Base-by-base conservation (phyloP, 768 basidiomycete species). In the Antrodiella citrinella region DNA sequence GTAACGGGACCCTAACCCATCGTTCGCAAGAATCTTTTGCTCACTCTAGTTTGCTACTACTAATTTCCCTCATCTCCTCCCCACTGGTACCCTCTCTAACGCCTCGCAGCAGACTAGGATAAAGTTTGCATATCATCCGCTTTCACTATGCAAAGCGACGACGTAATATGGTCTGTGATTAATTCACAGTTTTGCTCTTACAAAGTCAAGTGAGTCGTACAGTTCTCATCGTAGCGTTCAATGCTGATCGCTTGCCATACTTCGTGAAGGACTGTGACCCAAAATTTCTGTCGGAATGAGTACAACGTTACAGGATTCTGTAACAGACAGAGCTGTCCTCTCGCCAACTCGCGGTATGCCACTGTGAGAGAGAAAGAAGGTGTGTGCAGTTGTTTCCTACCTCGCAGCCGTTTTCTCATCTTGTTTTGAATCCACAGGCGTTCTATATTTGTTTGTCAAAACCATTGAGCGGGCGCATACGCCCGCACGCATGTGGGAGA, bases 281-380 rank as follows among this genome's bases (percentile, higher is more conserved):
- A 98, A 69, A 97, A 96, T 65, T 98, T 99, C 71, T 98, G 96
- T 70, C 76, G 94, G 48, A 99, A 99, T 67, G 92, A 96, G 70
- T 97, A 96, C 74, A 99, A 99, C 67, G 86, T 97, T 22, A 94
- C 94, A 10, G 96, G 96, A 19, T 76, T 98, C 57, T 99, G 96
- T 69, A 91, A 81, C 62, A 74, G 94, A 50, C 91, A 94, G 61
- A 93, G 93, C 44, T 98, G 96, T 70, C 96, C 96, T 0, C 71
- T 99, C n/a, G 96, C 96, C 3, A 98, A 98, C 64, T 94, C 94
- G 19, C 75, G 91, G 54, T 98, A 98, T 67, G 95, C 96, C 4
- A 98, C 96, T n/a, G 93, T 99, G 3, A 76, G 96, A 54, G 96
- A 99, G 66, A 82, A 90, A 55, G 91, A 96, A 68, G 96, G 95